Evolutionary conservation across 305 asterid species (phyloP).

Genomic region (Fraxinus sp.): DNA sequence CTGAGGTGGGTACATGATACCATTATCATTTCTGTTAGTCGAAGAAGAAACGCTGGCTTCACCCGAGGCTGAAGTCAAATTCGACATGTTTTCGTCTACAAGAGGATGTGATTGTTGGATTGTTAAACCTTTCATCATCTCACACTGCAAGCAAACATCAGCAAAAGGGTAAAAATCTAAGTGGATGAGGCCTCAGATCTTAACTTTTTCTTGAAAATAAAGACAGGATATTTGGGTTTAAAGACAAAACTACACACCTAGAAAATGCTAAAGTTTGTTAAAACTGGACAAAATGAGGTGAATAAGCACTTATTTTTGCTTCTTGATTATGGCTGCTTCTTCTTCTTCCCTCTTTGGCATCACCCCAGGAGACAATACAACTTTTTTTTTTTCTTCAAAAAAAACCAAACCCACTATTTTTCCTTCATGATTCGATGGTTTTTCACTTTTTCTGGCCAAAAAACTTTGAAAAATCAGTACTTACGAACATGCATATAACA

Average conservation of each 20-base stretch:
- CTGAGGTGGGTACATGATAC: background rate
- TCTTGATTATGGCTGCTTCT: slow-evolving; percentile 47
- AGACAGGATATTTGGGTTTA: slow-evolving; percentile 42
- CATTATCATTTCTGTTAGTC: background rate
- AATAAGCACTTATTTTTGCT: slow-evolving; percentile 41
- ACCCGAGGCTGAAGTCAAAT: slow-evolving; percentile 32
- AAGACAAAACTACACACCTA: slow-evolving; percentile 52
- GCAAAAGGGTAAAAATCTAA: background rate
- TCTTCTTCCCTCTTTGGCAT: slow-evolving; percentile 47
- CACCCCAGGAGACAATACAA: slow-evolving; percentile 66
- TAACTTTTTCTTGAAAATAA: slow-evolving; percentile 2
- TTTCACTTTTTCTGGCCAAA: slow-evolving; percentile 21
- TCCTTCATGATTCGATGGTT: slow-evolving; percentile 22
- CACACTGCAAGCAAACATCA: background rate
- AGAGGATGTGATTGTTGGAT: slow-evolving; percentile 15
- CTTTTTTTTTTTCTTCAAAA: too few species aligned
- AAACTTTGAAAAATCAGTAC: background rate
- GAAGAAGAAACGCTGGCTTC: slow-evolving; percentile 31
- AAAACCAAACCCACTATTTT: background rate
- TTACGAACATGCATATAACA: background rate
- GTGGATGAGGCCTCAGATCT: slow-evolving; percentile 16
- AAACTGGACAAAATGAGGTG: slow-evolving; percentile 50
- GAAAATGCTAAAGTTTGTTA: slow-evolving; percentile 43
- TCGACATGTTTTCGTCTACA: slow-evolving; percentile 33
- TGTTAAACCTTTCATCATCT: slow-evolving; percentile 27